A percentile compares a stretch with the other conserved stretches of the same genome.
Evolutionary conservation across 1,284 basidiomycete species (phyloP).

Genomic region (Agaricales sp.): DNA sequence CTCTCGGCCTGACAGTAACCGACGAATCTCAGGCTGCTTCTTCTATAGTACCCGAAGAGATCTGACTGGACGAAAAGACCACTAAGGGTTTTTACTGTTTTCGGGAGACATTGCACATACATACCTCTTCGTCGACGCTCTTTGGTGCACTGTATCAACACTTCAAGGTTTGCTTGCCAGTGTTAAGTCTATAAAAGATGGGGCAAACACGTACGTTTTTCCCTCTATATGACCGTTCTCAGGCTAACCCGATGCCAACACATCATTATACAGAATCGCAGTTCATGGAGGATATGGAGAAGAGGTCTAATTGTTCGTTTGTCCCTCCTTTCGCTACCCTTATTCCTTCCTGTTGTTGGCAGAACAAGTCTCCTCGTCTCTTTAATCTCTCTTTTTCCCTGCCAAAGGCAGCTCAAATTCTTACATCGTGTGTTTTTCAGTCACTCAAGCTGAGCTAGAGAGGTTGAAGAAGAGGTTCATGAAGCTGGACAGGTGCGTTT

Average conservation of each 20-base stretch:
- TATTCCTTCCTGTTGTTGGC: background rate
- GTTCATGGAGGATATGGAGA: conserved; percentile 92
- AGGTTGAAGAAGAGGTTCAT: conserved; percentile 98
- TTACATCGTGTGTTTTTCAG: conserved; percentile 30
- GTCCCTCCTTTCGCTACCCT: background rate
- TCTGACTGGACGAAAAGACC: no score
- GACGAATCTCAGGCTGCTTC: no score
- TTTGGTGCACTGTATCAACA: no score
- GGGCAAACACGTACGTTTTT: conserved; percentile 64
- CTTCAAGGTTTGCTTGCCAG: no score
- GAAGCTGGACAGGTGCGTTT: conserved; percentile 83
- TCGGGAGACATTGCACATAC: no score
- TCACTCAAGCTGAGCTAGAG: conserved; percentile 87
- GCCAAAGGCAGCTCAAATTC: background rate
- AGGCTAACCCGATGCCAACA: conserved; percentile 4
- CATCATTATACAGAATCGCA: conserved; percentile 54
- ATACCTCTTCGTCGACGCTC: no score
- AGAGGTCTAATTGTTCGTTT: conserved; percentile 80
- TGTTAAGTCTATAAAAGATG: no score
- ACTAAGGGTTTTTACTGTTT: no score
- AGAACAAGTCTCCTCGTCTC: conserved; percentile 1
- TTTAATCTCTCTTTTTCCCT: conserved; percentile 1
- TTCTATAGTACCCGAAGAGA: no score
- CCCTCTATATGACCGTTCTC: conserved; percentile 7
- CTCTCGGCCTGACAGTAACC: no score